Evolutionary conservation across 768 basidiomycete species (phyloP).

Genomic region (Chalciporus piperatus): DNA sequence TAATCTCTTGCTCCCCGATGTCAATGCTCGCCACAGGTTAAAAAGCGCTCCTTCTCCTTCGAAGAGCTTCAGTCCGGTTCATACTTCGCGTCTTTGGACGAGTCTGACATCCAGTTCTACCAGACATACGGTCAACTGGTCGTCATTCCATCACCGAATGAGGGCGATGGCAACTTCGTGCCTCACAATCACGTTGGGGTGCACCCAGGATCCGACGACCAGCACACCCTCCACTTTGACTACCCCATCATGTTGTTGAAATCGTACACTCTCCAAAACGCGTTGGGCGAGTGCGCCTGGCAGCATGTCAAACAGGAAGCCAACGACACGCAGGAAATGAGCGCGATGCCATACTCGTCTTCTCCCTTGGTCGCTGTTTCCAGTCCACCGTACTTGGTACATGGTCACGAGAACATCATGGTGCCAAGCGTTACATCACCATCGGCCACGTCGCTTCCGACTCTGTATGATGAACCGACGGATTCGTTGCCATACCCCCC

Average conservation of each 20-base stretch:
- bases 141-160: slow-evolving; percentile 26
- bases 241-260: slow-evolving; percentile 16
- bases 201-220: slow-evolving; percentile 1
- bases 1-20: not conserved
- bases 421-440: not conserved
- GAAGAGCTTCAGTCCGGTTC: slow-evolving; percentile 35
- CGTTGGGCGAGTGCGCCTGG: slow-evolving; percentile 26
- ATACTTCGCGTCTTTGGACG: slow-evolving; percentile 29
- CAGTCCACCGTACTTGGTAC: slow-evolving; percentile 14
- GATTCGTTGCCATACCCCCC: slow-evolving; percentile 32
- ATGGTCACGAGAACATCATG: slow-evolving; percentile 13
- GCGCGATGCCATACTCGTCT: not conserved
- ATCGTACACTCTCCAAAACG: slow-evolving; percentile 28
- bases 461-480: slow-evolving; percentile 25
- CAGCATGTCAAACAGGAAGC: slow-evolving; percentile 25
- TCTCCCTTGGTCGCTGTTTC: slow-evolving; percentile 11
- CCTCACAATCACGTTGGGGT: slow-evolving; percentile 4
- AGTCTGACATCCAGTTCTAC: slow-evolving; percentile 33
- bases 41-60: slow-evolving; percentile 31
- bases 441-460: not conserved
- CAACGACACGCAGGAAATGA: slow-evolving; percentile 8
- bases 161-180: slow-evolving; percentile 18
- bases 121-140: slow-evolving; percentile 32
- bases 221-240: slow-evolving; percentile 4
- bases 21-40: slow-evolving; percentile 19